Evolutionary conservation across 371 early-diverging fungal genomes (phyloP), one percentile per base, ranked within the genome.

Genomic region (Sporodiniella umbellata): DNA sequence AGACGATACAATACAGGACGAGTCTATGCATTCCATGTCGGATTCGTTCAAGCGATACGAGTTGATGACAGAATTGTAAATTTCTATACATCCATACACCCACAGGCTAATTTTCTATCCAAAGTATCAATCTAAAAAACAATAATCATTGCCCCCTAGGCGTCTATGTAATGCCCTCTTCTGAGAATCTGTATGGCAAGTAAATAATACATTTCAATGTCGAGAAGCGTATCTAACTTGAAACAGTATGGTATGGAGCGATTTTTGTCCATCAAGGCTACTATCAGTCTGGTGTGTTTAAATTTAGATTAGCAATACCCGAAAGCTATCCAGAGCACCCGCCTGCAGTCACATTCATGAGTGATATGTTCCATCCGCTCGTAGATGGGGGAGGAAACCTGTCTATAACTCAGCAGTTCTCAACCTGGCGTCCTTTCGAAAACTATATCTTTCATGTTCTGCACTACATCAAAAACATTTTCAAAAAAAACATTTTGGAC

Each of bases 351-450:
- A 81, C 81, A 14, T 96, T 99, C 65, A 53, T 85, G 42, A 92
- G 93, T 11, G 88, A 90, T 19, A 89, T 97, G 83, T 94, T 92
- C 72, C 99, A 99, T 68, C 99, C 99, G 23, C 78, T 96, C 21
- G 85, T 98, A 8, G 90, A 92, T 58, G 60, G 62, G 11, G 79
- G 75, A 5, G 89, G 92, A 4, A 66, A 74, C 21, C 72, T 93
- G 48, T 80, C 81, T 1, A 60, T 92, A 3, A 68, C 83, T 33
- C 88, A 88, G 45, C 89, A 86, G 62, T 93, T 93, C 51, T 84
- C 88, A 4, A 74, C 75, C 33, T 93, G 94, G 93, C 66, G 86
- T 53, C 87, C 94, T n/a, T 75, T 88, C 51, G 85, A 84, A 60
- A 88, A 93, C 60, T 87, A 84, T 52, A 81, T 94, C 8, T 82